A percentile compares a stretch with the other conserved stretches of the same genome.
Evolutionary conservation across 306 rosid genomes (phyloP).

Genomic region (Phaseolus lunatus): DNA sequence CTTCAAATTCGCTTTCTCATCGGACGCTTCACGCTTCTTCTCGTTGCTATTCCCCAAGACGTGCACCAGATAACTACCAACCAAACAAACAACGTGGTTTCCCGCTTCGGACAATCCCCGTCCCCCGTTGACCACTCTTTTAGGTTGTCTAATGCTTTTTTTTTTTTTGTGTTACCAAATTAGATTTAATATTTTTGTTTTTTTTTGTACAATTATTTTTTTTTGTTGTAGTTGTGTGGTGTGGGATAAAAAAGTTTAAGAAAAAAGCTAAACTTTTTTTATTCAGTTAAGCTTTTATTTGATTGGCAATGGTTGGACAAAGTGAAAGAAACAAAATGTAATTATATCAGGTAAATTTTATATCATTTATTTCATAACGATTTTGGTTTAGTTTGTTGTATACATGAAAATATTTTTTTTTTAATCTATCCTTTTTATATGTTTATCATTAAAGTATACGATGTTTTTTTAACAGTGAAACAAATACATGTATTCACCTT

Average conservation of each 20-base stretch:
- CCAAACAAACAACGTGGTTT: conserved; percentile 47
- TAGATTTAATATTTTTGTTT: too few species aligned
- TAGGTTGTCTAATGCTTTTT: not conserved
- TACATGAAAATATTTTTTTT: too few species aligned
- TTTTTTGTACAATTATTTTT: not conserved
- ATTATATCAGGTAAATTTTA: not conserved
- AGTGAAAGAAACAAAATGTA: not conserved
- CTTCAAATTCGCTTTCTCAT: not conserved
- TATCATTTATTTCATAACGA: not conserved
- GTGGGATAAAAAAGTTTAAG: not conserved
- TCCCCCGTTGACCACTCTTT: not conserved
- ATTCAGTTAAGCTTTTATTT: not conserved
- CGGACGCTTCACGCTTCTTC: not conserved
- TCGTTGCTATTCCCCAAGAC: not conserved
- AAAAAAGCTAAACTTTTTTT: too few species aligned
- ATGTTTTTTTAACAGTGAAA: too few species aligned
- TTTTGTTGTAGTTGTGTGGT: not conserved
- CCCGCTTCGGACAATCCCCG: conserved; percentile 34
- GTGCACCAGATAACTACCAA: conserved; percentile 37
- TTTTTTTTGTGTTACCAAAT: too few species aligned
- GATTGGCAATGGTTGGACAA: not conserved
- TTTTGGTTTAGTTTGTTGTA: not conserved
- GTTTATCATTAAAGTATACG: too few species aligned
- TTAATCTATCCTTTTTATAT: too few species aligned
- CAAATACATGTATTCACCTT: too few species aligned